A percentile compares a stretch with the other conserved stretches of the same genome.
Evolutionary conservation across 1,284 basidiomycete species (phyloP).

Genomic region (Anthracocystis walkeri): DNA sequence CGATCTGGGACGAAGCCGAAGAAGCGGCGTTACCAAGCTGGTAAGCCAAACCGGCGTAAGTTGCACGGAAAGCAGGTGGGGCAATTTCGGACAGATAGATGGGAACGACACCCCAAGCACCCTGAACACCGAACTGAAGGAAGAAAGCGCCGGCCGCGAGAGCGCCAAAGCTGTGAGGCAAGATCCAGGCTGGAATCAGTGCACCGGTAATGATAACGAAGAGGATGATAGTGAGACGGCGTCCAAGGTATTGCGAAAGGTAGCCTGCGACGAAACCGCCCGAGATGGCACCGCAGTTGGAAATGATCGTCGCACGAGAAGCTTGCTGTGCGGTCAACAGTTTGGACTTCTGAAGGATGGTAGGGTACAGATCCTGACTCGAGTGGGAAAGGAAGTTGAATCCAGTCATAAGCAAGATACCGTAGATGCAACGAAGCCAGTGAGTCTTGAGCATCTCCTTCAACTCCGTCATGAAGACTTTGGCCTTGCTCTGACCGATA

Average conservation of each 20-base stretch:
- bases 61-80: slow-evolving; percentile 90
- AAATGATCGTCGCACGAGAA: slow-evolving; percentile 89
- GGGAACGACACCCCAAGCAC: slow-evolving; percentile 77
- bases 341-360: slow-evolving; percentile 62
- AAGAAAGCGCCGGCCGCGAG: slow-evolving; percentile 73
- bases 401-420: slow-evolving; percentile 73
- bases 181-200: slow-evolving; percentile 69
- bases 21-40: slow-evolving; percentile 83
- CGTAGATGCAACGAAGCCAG: slow-evolving; percentile 88
- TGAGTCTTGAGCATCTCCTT: slow-evolving; percentile 82
- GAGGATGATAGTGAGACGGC: slow-evolving; percentile 85
- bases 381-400: slow-evolving; percentile 87
- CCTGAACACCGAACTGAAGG: slow-evolving; percentile 69
- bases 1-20: slow-evolving; percentile 88
- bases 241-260: slow-evolving; percentile 84
- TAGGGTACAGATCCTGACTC: slow-evolving; percentile 65
- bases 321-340: slow-evolving; percentile 73
- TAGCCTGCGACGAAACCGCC: slow-evolving; percentile 85
- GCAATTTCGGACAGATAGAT: slow-evolving; percentile 90
- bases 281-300: slow-evolving; percentile 80
- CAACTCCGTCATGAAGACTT: slow-evolving; percentile 79
- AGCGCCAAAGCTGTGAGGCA: slow-evolving; percentile 69
- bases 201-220: slow-evolving; percentile 68
- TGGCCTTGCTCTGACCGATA: slow-evolving; percentile 70
- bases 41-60: slow-evolving; percentile 91